A percentile compares a stretch with the other conserved stretches of the same genome.
phyloP scores from a whole-genome alignment of 495 filamentous ascomycete genomes.

The Articulospora tetracladia region DNA sequence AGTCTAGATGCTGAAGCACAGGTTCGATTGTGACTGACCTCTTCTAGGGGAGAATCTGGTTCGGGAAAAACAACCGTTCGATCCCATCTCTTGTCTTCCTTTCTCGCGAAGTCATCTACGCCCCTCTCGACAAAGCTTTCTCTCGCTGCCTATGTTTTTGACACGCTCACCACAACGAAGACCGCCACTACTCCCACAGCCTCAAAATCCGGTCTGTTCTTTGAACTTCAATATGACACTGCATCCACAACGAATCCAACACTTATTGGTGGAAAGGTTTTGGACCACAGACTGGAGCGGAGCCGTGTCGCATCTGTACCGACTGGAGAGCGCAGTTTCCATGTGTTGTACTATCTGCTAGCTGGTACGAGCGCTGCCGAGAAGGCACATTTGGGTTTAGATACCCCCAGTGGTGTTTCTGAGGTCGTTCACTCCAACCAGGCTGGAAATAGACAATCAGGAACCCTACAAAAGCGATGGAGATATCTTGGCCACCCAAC shows the following conservation, averaged over 20 bases:
- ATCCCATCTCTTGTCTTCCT: constrained; percentile 76
- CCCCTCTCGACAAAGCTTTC: constrained; percentile 90
- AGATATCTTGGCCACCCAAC: constrained; percentile 94
- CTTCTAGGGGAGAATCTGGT: constrained; percentile 80
- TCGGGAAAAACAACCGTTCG: constrained; percentile 94
- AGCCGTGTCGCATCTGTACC: constrained; percentile 87
- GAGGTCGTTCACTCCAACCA: constrained; percentile 32
- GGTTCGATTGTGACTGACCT: constrained; percentile 4
- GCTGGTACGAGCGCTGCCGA: constrained; percentile 89
- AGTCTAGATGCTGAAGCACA: constrained; percentile 30
- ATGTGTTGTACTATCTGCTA: constrained; percentile 91
- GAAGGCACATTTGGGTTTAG: constrained; percentile 83
- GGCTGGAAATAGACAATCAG: constrained; percentile 32
- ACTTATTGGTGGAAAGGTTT: constrained; percentile 87
- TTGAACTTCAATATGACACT: constrained; percentile 94
- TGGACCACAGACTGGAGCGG: constrained; percentile 89
- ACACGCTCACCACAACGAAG: constrained; percentile 96
- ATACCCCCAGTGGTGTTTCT: constrained; percentile 38
- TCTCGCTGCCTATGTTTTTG: constrained; percentile 90
- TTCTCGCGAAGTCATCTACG: constrained; percentile 84
- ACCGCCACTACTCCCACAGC: constrained; percentile 91
- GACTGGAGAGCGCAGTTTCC: constrained; percentile 94
- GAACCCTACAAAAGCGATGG: constrained; percentile 74
- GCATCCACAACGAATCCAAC: constrained; percentile 73
- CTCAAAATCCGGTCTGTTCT: constrained; percentile 91